Evolutionary conservation across 139 green algal genomes (phyloP), one percentile per base, ranked within the genome.

Genomic region (Chlorella sorokiniana): DNA sequence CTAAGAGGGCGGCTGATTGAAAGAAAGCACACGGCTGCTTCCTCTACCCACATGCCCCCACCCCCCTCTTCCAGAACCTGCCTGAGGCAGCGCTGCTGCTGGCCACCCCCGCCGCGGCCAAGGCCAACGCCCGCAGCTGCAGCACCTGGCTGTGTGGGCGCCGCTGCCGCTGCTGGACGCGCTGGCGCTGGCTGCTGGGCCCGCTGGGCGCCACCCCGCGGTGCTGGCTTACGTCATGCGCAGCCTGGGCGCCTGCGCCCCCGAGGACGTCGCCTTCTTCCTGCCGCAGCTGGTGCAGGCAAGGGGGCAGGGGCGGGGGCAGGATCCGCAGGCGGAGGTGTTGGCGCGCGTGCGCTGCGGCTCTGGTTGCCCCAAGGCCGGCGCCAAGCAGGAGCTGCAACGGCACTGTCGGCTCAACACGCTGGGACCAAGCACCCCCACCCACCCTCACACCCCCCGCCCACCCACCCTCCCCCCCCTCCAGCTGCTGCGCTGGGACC

Each of bases 281-380:
- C 83, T 99, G 85, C 95, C 96, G 1, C 96, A 99, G 86, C 88
- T 99, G 38, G 93, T 99, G 78, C 95, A 98, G 89, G 85, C 86
- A 31, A 71, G 68, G n/a, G n/a, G n/a, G n/a, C n/a, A n/a, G n/a
- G n/a, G n/a, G n/a, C n/a, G n/a, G n/a, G n/a, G n/a, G n/a, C n/a
- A n/a, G n/a, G n/a, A n/a, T n/a, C n/a, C n/a, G n/a, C n/a, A n/a
- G n/a, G n/a, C n/a, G n/a, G n/a, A n/a, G n/a, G n/a, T n/a, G n/a
- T n/a, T n/a, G n/a, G n/a, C n/a, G n/a, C n/a, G n/a, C n/a, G n/a
- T n/a, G n/a, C n/a, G n/a, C n/a, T n/a, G n/a, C n/a, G n/a, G n/a
- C n/a, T n/a, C n/a, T n/a, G n/a, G n/a, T n/a, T n/a, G n/a, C n/a
- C n/a, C n/a, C n/a, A n/a, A n/a, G n/a, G n/a, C n/a, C n/a, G n/a